Base-by-base conservation (phyloP, 1,139 yeast genomes). In the Kodamaea sp. region DNA sequence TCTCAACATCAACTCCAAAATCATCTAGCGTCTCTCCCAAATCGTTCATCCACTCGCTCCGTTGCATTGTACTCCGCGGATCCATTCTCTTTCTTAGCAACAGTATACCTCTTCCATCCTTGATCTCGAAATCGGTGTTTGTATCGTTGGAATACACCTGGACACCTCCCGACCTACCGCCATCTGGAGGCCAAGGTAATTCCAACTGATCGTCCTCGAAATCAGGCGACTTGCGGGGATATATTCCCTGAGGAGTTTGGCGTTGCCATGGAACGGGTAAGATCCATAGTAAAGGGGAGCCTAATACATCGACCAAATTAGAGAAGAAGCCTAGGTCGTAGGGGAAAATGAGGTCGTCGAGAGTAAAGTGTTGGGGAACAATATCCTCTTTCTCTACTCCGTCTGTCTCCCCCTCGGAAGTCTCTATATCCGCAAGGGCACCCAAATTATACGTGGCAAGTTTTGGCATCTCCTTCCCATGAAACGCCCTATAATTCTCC, bases 141-240 rank as follows among this genome's bases (percentile, higher is more conserved):
- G 52, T 44, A 20, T 52, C 53, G 37, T 57, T 54, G 15, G 55
- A 49, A 8, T 47, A 47, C 12, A 42, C 37, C 29, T 39, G 38
- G 37, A 43, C 39, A 25, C 42, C 58, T 8, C 54, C 53, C n/a
- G 38, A 32, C 61, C 73, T 44, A 0, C 81, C 79, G 3, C 88
- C 89, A 64, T 87, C 96, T 2, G 95, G 94, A 0, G 96, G 96
- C 95, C 96, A 88, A 1, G 89, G 94, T 43, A 82, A 62, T 4
- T 76, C 72, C 39, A 82, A 56, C 48, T 81, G 78, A 54, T 84
- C 92, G 37, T 74, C 78, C 25, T 75, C 77, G 34, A 43, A 65
- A 58, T 42, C 67, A 32, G 79, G 86, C 47, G 78, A 79, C 47
- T 74, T 78, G 8, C 61, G 62, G 47, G 79, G 87, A 2, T 57